Evolutionary conservation across 257 asterid species (phyloP).

Genomic region (Solanum boliviense): DNA sequence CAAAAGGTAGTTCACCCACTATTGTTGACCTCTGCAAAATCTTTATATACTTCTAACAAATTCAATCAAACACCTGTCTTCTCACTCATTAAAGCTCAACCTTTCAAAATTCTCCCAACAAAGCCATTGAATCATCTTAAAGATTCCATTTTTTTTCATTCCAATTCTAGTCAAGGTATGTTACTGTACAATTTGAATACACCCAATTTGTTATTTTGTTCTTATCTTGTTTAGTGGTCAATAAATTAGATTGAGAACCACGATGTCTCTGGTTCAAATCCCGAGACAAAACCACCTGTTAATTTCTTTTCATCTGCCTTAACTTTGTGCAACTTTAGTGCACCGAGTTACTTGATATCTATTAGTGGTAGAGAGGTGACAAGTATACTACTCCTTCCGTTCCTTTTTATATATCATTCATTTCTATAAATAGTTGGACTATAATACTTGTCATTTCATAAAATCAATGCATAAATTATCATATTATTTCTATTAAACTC

Average conservation of each 20-base stretch:
- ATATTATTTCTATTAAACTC: no score
- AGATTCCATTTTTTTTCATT: neutral
- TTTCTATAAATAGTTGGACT: no score
- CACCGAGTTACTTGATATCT: no score
- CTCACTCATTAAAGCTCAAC: neutral
- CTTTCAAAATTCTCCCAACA: neutral
- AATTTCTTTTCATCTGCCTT: neutral
- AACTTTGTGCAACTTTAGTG: neutral
- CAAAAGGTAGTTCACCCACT: neutral
- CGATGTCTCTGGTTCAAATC: neutral
- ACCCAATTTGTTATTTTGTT: neutral
- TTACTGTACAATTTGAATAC: neutral
- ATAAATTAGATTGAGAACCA: neutral
- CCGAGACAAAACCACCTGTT: no score
- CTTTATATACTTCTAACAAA: neutral
- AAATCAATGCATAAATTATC: no score
- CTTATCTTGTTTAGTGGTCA: neutral
- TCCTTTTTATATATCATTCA: rapidly evolving
- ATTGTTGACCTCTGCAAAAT: neutral
- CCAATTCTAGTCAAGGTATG: neutral
- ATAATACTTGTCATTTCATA: no score
- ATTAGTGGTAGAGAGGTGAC: neutral
- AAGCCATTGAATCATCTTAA: neutral
- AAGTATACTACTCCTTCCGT: rapidly evolving
- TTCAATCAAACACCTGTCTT: neutral